Evolutionary conservation across 164 flowering plant genomes (phyloP).

Genomic region (Hamamelis virginiana): DNA sequence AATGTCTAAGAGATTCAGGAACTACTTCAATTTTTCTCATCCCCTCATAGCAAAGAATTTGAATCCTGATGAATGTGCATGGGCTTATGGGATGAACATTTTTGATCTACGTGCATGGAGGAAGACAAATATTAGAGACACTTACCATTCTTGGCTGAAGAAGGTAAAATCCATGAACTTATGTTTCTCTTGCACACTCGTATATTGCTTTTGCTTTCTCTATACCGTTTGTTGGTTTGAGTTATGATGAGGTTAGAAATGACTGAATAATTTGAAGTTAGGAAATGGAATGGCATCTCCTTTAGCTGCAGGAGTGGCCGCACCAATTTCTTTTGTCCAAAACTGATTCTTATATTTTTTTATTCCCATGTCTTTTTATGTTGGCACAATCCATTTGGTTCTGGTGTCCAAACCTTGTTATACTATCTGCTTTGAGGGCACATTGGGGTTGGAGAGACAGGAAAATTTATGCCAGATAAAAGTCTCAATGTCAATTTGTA

Average conservation of each 20-base stretch:
- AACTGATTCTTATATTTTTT: too few species aligned
- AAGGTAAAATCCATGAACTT: constrained; percentile 56
- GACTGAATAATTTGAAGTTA: background rate
- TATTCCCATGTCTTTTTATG: too few species aligned
- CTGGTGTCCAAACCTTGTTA: too few species aligned
- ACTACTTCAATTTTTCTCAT: constrained; percentile 94
- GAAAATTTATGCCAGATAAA: background rate
- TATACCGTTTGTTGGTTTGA: background rate
- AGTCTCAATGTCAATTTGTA: background rate
- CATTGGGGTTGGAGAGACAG: background rate
- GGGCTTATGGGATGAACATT: constrained; percentile 99
- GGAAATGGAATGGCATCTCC: background rate
- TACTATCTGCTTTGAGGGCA: background rate
- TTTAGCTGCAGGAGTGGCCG: background rate
- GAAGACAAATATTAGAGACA: constrained; percentile 78
- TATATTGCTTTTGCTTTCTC: background rate
- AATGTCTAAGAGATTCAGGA: constrained; percentile 86
- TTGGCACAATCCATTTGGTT: too few species aligned
- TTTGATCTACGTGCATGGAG: constrained; percentile 95
- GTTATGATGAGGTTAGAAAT: background rate
- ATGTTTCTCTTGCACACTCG: background rate
- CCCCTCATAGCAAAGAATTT: constrained; percentile 75
- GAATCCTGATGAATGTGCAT: constrained; percentile 93
- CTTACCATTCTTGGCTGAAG: constrained; percentile 88
- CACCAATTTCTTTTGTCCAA: background rate